Base-by-base conservation (phyloP, 768 basidiomycete genomes). In the Agaricus sinodeliciosus region DNA sequence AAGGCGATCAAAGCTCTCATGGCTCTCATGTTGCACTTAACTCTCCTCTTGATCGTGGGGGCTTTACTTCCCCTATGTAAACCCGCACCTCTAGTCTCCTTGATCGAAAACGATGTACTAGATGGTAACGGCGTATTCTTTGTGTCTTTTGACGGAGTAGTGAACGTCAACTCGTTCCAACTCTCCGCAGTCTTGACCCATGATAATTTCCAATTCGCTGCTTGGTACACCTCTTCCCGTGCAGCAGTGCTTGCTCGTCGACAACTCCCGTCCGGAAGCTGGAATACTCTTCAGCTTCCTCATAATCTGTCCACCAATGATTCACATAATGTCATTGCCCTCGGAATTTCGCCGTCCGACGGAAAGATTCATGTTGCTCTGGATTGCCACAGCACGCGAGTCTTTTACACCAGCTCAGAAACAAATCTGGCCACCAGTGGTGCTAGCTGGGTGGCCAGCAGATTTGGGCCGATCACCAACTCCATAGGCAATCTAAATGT, bases 131-230 rank as follows among this genome's bases (percentile, higher is more conserved):
- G 74, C 9, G 63, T 75, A 39, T 77, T 70, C 59, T 76, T 75
- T 54, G 60, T 75, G 42, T 74, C 73, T 1, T 77, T 67, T 49
- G 75, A 77, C 51, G 73, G 74, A 9, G 67, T 77, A 37, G 72
- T 77, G 39, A 75, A 75, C 52, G 70, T 74, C 57, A 70, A 77
- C 61, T 72, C 72, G 4, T 77, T 77, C 65, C 74, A 75, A 47
- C 63, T 72, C 11, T 72, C 71, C 12, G 72, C 62, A 4, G 70
- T 75, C 0, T 59, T 75, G 25, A 71, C 75, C 3, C 67, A 68
- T 55, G 59, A 62, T 16, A 66, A 62, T 54, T 75, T 62, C 49
- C 75, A 77, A 65, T 77, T 64, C 54, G 72, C 69, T 31, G 73
- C 62, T 2, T 77, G 75, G 75, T 77, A 74, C 55, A 77, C 74